These are phyloP conservation scores for Leishmania aethiopica DNA, from an alignment of 208 protist species.

Conservation along the genomic window DNA sequence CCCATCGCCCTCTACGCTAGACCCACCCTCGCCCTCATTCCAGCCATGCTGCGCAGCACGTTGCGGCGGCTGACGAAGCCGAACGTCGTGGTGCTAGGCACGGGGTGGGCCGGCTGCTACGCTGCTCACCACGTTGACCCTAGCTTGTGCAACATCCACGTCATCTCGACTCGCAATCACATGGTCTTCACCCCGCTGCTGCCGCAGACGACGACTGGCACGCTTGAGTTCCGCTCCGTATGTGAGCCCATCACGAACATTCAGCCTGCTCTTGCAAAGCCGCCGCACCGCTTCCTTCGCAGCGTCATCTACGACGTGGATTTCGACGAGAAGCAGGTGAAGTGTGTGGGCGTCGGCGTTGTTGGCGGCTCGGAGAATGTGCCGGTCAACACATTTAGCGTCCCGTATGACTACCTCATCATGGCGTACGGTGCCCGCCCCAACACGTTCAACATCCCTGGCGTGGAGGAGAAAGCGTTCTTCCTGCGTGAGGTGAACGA, in stretches of 20 bases:
- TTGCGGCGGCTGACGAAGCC: constrained; percentile 56
- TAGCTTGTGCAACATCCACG: constrained; percentile 81
- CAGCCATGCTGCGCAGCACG: constrained; percentile 37
- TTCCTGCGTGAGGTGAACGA: constrained; percentile 92
- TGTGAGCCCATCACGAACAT: constrained; percentile 89
- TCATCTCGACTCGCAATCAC: constrained; percentile 92
- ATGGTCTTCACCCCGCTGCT: constrained; percentile 97
- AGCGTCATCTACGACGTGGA: constrained; percentile 83
- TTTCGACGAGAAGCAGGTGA: constrained; percentile 70
- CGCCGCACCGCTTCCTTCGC: constrained; percentile 77
- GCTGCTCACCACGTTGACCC: constrained; percentile 76
- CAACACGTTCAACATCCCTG: constrained; percentile 94
- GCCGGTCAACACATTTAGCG: constrained; percentile 73
- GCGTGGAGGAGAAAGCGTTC: constrained; percentile 88
- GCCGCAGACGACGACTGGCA: constrained; percentile 90
- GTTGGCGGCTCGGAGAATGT: constrained; percentile 65
- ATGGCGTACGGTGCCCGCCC: constrained; percentile 87
- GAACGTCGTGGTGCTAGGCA: constrained; percentile 90
- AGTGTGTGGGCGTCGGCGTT: constrained; percentile 79
- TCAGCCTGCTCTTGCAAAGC: constrained; percentile 79
- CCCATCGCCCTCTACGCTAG: background rate
- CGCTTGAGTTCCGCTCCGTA: constrained; percentile 90
- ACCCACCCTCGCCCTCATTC: background rate
- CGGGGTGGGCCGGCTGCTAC: constrained; percentile 91
- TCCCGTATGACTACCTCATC: constrained; percentile 93